Base-by-base conservation (phyloP, 768 basidiomycete species). In the Suillus fuscotomentosus region DNA sequence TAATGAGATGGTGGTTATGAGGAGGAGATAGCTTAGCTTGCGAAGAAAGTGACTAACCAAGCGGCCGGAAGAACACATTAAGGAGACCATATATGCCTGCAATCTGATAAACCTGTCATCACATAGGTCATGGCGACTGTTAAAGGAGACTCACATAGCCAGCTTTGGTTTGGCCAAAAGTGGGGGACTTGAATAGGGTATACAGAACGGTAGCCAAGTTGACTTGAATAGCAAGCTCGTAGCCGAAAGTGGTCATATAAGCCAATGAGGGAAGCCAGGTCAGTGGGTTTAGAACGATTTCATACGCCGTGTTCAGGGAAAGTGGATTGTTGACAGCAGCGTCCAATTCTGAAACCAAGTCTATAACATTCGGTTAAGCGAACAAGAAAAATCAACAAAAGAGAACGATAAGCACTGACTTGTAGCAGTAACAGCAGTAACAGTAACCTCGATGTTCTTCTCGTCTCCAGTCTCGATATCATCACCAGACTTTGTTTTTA, bases 191-290 rank as follows among this genome's bases (percentile, higher is more conserved):
- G 71, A 76, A 82, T 20, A 83, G 69, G 10, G 51, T 69, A 66
- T 78, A 80, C 17, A 86, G 72, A 9, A 83, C 77, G 63, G 75
- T 80, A n/a, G 82, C 79, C 67, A 87, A 74, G 64, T 82, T 81
- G 8, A 80, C 81, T 67, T 88, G 84, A 50, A 88, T 79, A 1
- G 82, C 81, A 8, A 88, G 79, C 71, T 88, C 87, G 54, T 81
- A 79, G 0, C 87, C 86, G 67, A 88, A 87, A 3, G 85, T 85
- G 1, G 82, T 82, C 43, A 82, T 66, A 64, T 88, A 88, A 14
- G 81, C 82, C 10, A 86, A 69, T 0, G 82, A 73, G 0, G 86
- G 85, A 3, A 87, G 78, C 83, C 85, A 86, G 1, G 86, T 87
- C 14, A 83, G 65, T 1, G 83, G 83, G 62, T 68, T 80, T 24